Conservation (phyloP, 768 basidiomycete genomes). For the Cubamyces lactineus region DNA sequence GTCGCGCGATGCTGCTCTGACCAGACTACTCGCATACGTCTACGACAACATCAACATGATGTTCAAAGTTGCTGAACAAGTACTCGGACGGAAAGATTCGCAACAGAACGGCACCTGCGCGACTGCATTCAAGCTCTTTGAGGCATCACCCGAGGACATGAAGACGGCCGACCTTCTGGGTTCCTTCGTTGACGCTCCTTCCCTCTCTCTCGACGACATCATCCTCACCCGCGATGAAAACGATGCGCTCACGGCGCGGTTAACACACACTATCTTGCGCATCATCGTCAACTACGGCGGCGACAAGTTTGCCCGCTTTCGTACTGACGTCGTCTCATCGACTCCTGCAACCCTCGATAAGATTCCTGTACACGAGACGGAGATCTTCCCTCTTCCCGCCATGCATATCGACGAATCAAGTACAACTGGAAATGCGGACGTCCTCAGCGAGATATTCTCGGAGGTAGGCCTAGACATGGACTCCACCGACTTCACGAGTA, state of each 20-base stretch:
- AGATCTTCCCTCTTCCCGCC: constrained; percentile 34
- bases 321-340: constrained; percentile 20
- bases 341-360: constrained; percentile 29
- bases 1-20: constrained; percentile 30
- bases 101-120: constrained; percentile 44
- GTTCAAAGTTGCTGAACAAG: constrained; percentile 36
- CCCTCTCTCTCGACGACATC: constrained; percentile 34
- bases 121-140: constrained; percentile 36
- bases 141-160: constrained; percentile 34
- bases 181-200: constrained; percentile 30
- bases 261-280: constrained; percentile 35
- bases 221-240: constrained; percentile 31
- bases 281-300: constrained; percentile 39
- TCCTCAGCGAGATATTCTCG: constrained; percentile 31
- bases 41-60: constrained; percentile 47
- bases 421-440: constrained; percentile 39
- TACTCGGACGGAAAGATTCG: constrained; percentile 38
- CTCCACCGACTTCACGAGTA: constrained; percentile 3
- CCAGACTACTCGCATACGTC: constrained; percentile 24
- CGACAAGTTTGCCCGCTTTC: constrained; percentile 32
- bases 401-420: constrained; percentile 44
- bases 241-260: constrained; percentile 13
- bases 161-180: constrained; percentile 26
- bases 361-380: constrained; percentile 37
- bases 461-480: constrained; percentile 31